A percentile compares a stretch with the other conserved stretches of the same genome.
Evolutionary conservation across 2,329 filamentous ascomycete species (phyloP).

Genomic region (Colletotrichum orbiculare): DNA sequence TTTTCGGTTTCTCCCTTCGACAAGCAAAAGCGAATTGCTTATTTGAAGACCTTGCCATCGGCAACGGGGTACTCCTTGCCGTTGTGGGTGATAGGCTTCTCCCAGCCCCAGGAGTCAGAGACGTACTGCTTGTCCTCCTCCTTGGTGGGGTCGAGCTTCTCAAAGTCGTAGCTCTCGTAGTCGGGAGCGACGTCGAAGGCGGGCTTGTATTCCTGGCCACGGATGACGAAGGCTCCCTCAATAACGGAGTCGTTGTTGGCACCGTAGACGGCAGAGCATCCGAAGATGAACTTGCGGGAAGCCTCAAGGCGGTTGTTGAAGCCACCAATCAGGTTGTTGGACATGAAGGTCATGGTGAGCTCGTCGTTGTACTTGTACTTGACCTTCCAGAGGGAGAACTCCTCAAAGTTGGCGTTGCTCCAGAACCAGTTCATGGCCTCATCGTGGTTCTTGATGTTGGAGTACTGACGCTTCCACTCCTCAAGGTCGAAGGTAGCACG

Average conservation of each 20-base stretch:
- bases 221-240: slow-evolving; percentile 92
- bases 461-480: slow-evolving; percentile 99
- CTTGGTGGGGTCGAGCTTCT: slow-evolving; percentile 92
- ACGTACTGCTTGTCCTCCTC: slow-evolving; percentile 87
- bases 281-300: slow-evolving; percentile 98
- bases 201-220: slow-evolving; percentile 85
- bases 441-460: slow-evolving; percentile 77
- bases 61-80: slow-evolving; percentile 92
- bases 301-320: slow-evolving; percentile 98
- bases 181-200: slow-evolving; percentile 98
- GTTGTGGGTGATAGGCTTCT: slow-evolving; percentile 80
- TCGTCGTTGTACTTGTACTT: slow-evolving; percentile 99
- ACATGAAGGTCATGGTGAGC: slow-evolving; percentile 98
- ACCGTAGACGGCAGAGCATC: slow-evolving; percentile 89
- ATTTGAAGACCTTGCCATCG: slow-evolving; percentile 99
- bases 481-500: slow-evolving; percentile 86
- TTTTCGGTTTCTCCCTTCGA: slow-evolving; percentile 39
- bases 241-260: slow-evolving; percentile 89
- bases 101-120: slow-evolving; percentile 91
- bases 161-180: slow-evolving; percentile 96
- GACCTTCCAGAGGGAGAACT: slow-evolving; percentile 95
- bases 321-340: slow-evolving; percentile 96
- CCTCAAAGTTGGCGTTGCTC: slow-evolving; percentile 92
- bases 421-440: slow-evolving; percentile 97
- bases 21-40: slow-evolving; percentile 55